Conservation (phyloP, 495 filamentous ascomycete genomes). For the Penicillium cataractarum region DNA sequence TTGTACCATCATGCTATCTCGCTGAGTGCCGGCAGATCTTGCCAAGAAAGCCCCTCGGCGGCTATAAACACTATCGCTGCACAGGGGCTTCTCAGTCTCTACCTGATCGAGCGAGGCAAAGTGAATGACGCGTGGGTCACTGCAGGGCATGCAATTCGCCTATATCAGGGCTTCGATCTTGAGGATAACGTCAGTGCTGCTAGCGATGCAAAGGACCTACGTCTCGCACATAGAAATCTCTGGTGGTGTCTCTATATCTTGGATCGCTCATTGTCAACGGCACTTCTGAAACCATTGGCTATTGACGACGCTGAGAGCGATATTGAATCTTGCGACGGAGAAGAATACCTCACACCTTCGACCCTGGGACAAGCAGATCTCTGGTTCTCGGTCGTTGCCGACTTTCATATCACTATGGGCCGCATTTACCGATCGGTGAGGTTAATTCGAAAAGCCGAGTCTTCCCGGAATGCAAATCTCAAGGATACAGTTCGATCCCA, state of each 20-base stretch:
- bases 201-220: neutral
- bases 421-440: neutral
- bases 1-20: neutral
- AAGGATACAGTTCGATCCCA: neutral
- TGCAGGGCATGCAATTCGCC: constrained; percentile 22
- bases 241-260: constrained; percentile 29
- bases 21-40: neutral
- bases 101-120: constrained; percentile 19
- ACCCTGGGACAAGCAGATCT: neutral
- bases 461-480: neutral
- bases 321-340: neutral
- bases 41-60: neutral
- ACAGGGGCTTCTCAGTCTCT: constrained; percentile 10
- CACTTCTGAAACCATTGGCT: constrained; percentile 20
- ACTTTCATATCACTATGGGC: neutral
- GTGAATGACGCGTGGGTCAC: constrained; percentile 26
- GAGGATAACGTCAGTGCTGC: neutral
- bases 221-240: constrained; percentile 10
- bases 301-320: constrained; percentile 18
- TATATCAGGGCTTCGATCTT: constrained; percentile 23
- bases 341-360: neutral
- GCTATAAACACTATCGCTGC: neutral
- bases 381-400: neutral
- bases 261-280: constrained; percentile 23
- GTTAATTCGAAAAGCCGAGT: neutral